Percentiles rank a stretch among this genome's conserved stretches.
Evolutionary conservation across 208 protist species (phyloP).

Genomic region (Leishmania gerbilli): DNA sequence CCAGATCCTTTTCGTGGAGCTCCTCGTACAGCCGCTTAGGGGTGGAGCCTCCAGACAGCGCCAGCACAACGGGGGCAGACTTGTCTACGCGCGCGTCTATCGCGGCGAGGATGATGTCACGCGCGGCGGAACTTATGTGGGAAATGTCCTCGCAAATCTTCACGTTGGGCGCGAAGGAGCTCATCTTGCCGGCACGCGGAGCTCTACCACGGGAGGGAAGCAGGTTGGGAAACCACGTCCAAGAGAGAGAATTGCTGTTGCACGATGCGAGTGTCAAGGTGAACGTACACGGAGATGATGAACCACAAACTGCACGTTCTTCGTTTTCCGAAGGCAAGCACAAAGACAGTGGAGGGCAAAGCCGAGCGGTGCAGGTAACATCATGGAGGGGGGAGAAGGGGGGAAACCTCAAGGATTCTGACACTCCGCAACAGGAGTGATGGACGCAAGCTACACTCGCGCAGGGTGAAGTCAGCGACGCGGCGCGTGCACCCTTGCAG

Average conservation of each 20-base stretch:
- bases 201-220: background rate
- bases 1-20: constrained; percentile 50
- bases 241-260: background rate
- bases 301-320: background rate
- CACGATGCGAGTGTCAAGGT: too few relatives aligned
- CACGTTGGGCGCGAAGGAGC: constrained; percentile 40
- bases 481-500: background rate
- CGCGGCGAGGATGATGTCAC: constrained; percentile 42
- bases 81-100: constrained; percentile 6
- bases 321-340: too few relatives aligned
- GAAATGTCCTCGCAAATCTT: constrained; percentile 38
- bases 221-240: background rate
- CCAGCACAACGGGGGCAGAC: constrained; percentile 39
- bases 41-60: constrained; percentile 79
- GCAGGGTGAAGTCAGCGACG: background rate
- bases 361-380: background rate
- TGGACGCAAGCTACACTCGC: background rate
- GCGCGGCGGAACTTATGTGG: constrained; percentile 43
- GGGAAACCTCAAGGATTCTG: background rate
- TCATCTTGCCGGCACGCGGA: background rate
- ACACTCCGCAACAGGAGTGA: background rate
- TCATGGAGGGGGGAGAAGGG: background rate
- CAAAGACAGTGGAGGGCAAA: background rate
- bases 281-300: background rate
- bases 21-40: constrained; percentile 56